Evolutionary conservation across 495 filamentous ascomycete genomes (phyloP).

Genomic region (Penicillium daleae): DNA sequence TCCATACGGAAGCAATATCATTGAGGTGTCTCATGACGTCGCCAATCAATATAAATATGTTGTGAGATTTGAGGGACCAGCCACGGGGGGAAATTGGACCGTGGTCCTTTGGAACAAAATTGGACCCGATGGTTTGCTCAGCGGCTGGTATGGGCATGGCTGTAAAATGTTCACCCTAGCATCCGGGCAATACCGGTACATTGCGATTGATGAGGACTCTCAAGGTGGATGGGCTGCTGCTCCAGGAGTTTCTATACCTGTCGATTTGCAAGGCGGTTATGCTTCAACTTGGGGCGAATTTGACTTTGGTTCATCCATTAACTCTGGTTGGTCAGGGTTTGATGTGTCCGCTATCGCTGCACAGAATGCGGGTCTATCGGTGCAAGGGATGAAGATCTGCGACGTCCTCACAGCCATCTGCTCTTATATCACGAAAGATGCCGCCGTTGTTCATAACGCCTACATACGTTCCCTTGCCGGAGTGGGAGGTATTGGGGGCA

Average conservation of each 20-base stretch:
- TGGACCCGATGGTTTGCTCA: background rate
- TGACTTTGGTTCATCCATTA: constrained; percentile 1
- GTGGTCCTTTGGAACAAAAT: too few species aligned
- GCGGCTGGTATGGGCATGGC: constrained; percentile 1
- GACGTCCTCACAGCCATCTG: constrained; percentile 1
- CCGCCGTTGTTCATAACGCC: constrained; percentile 4
- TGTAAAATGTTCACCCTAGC: constrained; percentile 2
- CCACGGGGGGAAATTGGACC: background rate
- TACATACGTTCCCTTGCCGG: too few species aligned
- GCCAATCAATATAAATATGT: constrained; percentile 6
- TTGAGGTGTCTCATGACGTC: background rate
- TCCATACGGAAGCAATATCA: constrained; percentile 8
- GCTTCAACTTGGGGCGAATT: too few species aligned
- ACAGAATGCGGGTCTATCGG: background rate
- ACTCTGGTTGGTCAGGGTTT: background rate
- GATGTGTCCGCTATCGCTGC: constrained; percentile 9
- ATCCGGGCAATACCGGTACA: background rate
- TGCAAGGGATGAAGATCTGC: constrained; percentile 8
- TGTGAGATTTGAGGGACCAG: background rate
- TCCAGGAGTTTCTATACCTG: background rate
- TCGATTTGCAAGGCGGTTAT: too few species aligned
- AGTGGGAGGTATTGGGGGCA: too few species aligned
- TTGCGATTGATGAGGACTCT: constrained; percentile 7
- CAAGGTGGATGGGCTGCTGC: constrained; percentile 6
- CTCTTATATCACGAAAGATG: background rate